phyloP scores from a whole-genome alignment of 2,329 filamentous ascomycete species.

The Pseudocercospora vitis region DNA sequence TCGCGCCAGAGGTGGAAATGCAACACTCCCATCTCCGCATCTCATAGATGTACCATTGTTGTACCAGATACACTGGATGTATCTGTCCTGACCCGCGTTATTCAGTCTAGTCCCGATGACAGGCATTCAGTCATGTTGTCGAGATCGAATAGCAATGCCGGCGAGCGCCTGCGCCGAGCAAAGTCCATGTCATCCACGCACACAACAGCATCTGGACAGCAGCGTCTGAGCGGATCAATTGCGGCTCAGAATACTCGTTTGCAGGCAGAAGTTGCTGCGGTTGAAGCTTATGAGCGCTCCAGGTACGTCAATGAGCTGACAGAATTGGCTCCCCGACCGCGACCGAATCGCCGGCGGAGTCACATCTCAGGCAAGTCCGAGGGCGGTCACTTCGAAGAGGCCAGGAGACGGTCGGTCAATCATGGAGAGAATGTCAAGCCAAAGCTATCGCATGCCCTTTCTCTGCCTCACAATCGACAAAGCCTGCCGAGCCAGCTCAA shows the following conservation, averaged over 20 bases:
- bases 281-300: conserved; percentile 60
- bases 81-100: neutral
- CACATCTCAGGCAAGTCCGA: conserved; percentile 32
- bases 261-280: conserved; percentile 64
- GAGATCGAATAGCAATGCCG: conserved; percentile 35
- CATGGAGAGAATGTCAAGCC: conserved; percentile 10
- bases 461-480: conserved; percentile 1
- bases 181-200: conserved; percentile 40
- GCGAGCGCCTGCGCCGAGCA: conserved; percentile 34
- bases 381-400: conserved; percentile 39
- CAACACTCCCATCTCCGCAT: neutral
- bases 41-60: neutral
- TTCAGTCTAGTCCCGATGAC: neutral
- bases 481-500: conserved; percentile 10
- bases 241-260: conserved; percentile 52
- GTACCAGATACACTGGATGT: neutral
- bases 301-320: conserved; percentile 41
- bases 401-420: conserved; percentile 23
- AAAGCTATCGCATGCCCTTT: conserved; percentile 6
- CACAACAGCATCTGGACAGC: conserved; percentile 39
- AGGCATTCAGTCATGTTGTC: conserved; percentile 33
- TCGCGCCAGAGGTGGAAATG: no score
- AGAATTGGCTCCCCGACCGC: conserved; percentile 15
- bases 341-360: conserved; percentile 28
- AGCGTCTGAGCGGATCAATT: conserved; percentile 22